Evolutionary conservation across 768 basidiomycete species (phyloP), one percentile per base, ranked within the genome.

Genomic region (Rhodotorula kratochvilovae): DNA sequence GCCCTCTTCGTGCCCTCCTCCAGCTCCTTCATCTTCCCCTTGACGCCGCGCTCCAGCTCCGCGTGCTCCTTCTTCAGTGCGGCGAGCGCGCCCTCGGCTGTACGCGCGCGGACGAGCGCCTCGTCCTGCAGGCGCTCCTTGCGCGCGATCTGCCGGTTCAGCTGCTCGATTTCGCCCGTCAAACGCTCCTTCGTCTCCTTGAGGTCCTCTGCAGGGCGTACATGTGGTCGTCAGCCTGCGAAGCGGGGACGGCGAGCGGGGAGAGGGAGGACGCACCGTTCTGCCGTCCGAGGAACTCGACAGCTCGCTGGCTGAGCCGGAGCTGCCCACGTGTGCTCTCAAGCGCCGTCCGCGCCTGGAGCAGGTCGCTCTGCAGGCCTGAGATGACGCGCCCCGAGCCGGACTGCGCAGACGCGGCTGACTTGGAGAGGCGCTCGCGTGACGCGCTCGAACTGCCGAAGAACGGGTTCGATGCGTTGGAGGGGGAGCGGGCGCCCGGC

Each of bases 41-140:
- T 92, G 16, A 88, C 86, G 21, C 85, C 84, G 4, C 86, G 80
- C 3, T 88, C 87, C 78, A 91, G 90, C 25, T 84, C 81, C 80
- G 91, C 91, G 74, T 92, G 85, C 73, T 89, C 87, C 5, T 84
- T 76, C 80, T 89, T 90, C 15, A 92, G 82, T 29, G 84, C 75
- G 8, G 85, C 79, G 5, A 89, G 87, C 77, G 91, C 89, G 1
- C 87, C 84, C 79, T 94, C 92, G 8, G 92, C 92, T 77, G 90
- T 90, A 53, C 91, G 86, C 27, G 91, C 91, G 11, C 92, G 87
- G 73, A 90, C 89, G 43, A 92, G 84, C 23, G 90, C 89, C 83
- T 94, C 92, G 81, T 93, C 92, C 71, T 92, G 80, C 65, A 92
- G 76, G 72, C 92, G 84, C 81, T 94, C 92, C 79, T 93, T 93